These are phyloP conservation scores for Hypoxylon sp. DNA, from an alignment of 2,329 filamentous ascomycete genomes.

Conservation along the genomic window DNA sequence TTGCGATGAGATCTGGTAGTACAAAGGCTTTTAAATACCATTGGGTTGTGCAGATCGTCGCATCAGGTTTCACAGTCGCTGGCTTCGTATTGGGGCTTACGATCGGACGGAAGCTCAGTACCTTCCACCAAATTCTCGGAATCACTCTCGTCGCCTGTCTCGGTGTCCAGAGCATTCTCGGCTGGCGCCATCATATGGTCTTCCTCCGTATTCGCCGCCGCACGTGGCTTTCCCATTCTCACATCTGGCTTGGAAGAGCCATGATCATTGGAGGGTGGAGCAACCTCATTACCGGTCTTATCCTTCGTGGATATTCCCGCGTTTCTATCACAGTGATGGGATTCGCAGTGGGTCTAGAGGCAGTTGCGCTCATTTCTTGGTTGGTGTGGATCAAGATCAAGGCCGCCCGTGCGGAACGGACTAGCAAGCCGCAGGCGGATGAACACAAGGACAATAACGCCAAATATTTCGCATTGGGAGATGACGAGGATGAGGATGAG, in stretches of 20 bases:
- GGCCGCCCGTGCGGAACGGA: slow-evolving; percentile 7
- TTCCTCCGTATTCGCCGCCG: slow-evolving; percentile 28
- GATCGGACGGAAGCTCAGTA: slow-evolving; percentile 10
- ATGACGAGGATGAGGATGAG: slow-evolving; percentile 13
- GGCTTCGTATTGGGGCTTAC: slow-evolving; percentile 11
- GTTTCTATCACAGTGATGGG: slow-evolving; percentile 8
- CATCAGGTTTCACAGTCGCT: slow-evolving; percentile 5
- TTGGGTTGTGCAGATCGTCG: slow-evolving; percentile 23
- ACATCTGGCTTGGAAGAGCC: slow-evolving; percentile 29
- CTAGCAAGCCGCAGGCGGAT: background rate
- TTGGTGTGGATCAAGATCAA: slow-evolving; percentile 11
- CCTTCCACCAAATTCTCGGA: slow-evolving; percentile 19
- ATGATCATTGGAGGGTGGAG: slow-evolving; percentile 22
- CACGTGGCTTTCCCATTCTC: slow-evolving; percentile 35
- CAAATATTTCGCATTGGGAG: slow-evolving; percentile 15
- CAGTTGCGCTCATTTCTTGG: slow-evolving; percentile 13
- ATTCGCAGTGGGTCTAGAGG: slow-evolving; percentile 6
- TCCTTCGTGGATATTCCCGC: slow-evolving; percentile 21
- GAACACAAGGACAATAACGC: background rate
- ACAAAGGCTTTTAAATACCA: slow-evolving; percentile 29
- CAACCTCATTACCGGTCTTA: slow-evolving; percentile 18
- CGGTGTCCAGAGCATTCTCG: slow-evolving; percentile 18
- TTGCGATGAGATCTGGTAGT: slow-evolving; percentile 29
- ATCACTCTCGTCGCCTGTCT: slow-evolving; percentile 15
- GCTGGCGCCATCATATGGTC: slow-evolving; percentile 29